phyloP scores from a whole-genome alignment of 2,329 filamentous ascomycete genomes.

The Trichoderma sp. region DNA sequence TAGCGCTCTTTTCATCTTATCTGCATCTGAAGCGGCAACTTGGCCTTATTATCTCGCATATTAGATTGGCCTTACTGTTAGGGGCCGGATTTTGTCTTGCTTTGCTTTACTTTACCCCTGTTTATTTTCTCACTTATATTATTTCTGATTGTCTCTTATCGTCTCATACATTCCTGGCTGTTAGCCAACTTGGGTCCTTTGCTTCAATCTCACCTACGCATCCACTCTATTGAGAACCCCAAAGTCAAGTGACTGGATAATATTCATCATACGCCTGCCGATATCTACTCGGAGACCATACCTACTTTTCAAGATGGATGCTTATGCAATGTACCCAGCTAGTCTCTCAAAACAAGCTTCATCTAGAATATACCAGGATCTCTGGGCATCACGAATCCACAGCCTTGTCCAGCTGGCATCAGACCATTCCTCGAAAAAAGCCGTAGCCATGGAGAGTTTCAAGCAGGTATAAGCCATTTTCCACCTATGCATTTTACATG shows the following conservation, averaged over 20 bases:
- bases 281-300: neutral
- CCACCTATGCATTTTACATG: neutral
- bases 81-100: neutral
- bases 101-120: neutral
- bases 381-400: slow-evolving; percentile 42
- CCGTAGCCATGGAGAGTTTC: slow-evolving; percentile 33
- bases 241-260: slow-evolving; percentile 8
- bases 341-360: slow-evolving; percentile 43
- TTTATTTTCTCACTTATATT: neutral
- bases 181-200: neutral
- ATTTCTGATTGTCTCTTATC: neutral
- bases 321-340: slow-evolving; percentile 50
- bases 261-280: neutral
- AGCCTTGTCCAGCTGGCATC: slow-evolving; percentile 35
- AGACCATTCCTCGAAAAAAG: slow-evolving; percentile 31
- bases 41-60: slow-evolving; percentile 3
- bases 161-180: neutral
- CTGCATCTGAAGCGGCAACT: neutral
- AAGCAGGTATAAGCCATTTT: slow-evolving; percentile 35
- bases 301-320: slow-evolving; percentile 42
- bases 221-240: neutral
- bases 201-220: neutral
- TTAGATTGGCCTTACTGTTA: neutral
- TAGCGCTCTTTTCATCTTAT: slow-evolving; percentile 16
- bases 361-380: slow-evolving; percentile 51